These are phyloP conservation scores for Solanum virginianum DNA, from an alignment of 257 asterid species.

Conservation along the genomic window DNA sequence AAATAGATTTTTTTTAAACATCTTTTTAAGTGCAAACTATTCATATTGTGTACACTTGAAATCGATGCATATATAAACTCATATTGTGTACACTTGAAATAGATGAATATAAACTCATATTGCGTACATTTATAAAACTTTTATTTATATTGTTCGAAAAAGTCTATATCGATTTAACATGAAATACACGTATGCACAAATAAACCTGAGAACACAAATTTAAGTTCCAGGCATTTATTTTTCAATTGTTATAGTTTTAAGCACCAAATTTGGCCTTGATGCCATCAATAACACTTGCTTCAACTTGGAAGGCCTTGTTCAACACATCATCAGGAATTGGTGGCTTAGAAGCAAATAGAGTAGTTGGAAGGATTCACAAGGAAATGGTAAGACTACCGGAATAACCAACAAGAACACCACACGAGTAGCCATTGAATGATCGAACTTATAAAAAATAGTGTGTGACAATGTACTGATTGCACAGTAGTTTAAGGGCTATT, in stretches of 20 bases:
- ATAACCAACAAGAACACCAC: background rate
- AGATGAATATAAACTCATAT: too few relatives aligned
- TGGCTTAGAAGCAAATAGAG: conserved; percentile 40
- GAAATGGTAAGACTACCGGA: conserved; percentile 5
- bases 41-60: too few relatives aligned
- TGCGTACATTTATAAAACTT: too few relatives aligned
- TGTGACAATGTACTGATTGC: background rate
- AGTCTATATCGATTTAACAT: too few relatives aligned
- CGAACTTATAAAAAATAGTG: background rate
- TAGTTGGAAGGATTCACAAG: conserved; percentile 10
- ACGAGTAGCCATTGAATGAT: background rate
- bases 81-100: too few relatives aligned
- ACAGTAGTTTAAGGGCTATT: background rate
- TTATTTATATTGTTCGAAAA: too few relatives aligned
- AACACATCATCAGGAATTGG: conserved; percentile 41
- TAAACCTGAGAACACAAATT: too few relatives aligned
- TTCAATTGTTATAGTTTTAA: background rate
- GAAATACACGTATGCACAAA: too few relatives aligned
- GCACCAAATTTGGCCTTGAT: conserved; percentile 36
- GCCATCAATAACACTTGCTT: conserved; percentile 18
- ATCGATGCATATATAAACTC: too few relatives aligned
- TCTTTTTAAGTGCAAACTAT: too few relatives aligned
- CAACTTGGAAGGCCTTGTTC: conserved; percentile 33
- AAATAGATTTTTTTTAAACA: too few relatives aligned
- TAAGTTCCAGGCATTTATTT: background rate